Conservation (phyloP, 306 rosid genomes). For the Pyrus pyrifolia region DNA sequence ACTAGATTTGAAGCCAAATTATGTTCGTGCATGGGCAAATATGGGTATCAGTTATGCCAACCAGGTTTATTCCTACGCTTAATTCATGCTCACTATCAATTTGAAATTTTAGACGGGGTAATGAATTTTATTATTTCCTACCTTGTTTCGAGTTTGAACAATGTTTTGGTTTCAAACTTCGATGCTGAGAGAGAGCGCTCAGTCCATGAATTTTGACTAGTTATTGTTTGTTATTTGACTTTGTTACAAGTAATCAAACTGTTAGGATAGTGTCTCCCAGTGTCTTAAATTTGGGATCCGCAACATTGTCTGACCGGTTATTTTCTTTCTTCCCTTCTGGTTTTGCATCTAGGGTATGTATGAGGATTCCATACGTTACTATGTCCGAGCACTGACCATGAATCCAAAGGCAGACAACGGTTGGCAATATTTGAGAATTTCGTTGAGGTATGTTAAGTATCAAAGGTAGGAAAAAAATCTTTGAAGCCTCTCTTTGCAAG, state of each 20-base stretch:
- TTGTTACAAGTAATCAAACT: not conserved
- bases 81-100: conserved; percentile 2
- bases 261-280: not conserved
- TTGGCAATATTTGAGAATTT: conserved; percentile 94
- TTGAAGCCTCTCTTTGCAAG: not conserved
- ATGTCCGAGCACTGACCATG: conserved; percentile 93
- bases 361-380: conserved; percentile 85
- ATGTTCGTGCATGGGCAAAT: conserved; percentile 99
- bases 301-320: not conserved
- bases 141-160: not conserved
- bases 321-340: not conserved
- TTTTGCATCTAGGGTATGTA: conserved; percentile 62
- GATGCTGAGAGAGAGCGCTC: not conserved
- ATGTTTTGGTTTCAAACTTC: not conserved
- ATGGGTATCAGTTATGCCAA: conserved; percentile 99
- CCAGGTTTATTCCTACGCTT: conserved; percentile 49
- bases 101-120: conserved; percentile 1
- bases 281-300: not conserved
- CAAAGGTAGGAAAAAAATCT: not conserved
- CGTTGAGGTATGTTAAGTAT: conserved; percentile 57
- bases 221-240: not conserved
- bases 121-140: not conserved
- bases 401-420: conserved; percentile 98
- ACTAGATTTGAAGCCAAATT: conserved; percentile 93
- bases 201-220: not conserved